phyloP scores from a whole-genome alignment of 192 early-diverging fungal species.

The Glomus cerebriforme region DNA sequence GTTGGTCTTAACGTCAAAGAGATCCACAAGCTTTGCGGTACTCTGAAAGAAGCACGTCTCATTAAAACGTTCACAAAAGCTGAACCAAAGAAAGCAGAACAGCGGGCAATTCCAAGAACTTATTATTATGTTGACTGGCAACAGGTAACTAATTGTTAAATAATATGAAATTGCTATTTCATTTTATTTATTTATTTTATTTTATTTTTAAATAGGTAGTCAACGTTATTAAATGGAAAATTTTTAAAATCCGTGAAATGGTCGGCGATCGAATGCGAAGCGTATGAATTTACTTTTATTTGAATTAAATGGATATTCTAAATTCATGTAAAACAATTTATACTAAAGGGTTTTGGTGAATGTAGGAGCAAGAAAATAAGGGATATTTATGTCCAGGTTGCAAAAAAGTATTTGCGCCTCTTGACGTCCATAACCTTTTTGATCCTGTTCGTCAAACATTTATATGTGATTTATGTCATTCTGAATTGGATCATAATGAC shows the following conservation, averaged over 20 bases:
- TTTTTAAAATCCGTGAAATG: constrained; percentile 76
- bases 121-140: constrained; percentile 94
- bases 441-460: constrained; percentile 50
- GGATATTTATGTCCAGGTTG: constrained; percentile 69
- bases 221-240: constrained; percentile 89
- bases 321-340: not conserved
- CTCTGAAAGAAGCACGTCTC: constrained; percentile 75
- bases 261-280: constrained; percentile 60
- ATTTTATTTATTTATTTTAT: not conserved
- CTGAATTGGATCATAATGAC: constrained; percentile 62
- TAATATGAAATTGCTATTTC: not conserved
- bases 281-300: constrained; percentile 32
- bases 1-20: constrained; percentile 70
- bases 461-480: constrained; percentile 62
- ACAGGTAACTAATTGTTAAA: constrained; percentile 34
- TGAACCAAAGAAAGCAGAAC: constrained; percentile 58
- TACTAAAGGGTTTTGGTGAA: not conserved
- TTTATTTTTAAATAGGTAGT: constrained; percentile 59
- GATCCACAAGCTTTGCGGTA: constrained; percentile 76
- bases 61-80: constrained; percentile 65
- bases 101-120: constrained; percentile 58
- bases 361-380: constrained; percentile 66
- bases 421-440: constrained; percentile 61
- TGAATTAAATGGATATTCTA: not conserved
- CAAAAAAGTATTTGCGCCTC: constrained; percentile 54